These are phyloP conservation scores for Citrus reticulata DNA, from an alignment of 345 rosid species.

Conservation along the genomic window DNA sequence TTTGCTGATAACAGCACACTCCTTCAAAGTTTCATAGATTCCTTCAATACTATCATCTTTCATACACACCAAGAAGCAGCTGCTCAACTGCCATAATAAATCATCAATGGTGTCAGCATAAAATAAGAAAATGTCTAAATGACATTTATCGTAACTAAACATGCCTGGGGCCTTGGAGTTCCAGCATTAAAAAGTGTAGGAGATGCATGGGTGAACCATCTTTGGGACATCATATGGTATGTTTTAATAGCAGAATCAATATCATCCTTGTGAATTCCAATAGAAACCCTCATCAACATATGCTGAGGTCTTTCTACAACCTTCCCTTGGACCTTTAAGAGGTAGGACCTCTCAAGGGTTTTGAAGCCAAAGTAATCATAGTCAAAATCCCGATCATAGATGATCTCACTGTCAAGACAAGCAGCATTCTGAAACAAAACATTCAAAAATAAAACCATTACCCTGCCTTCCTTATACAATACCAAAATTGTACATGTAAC, in stretches of 20 bases:
- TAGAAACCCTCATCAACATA: slow-evolving; percentile 92
- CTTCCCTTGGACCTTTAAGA: slow-evolving; percentile 74
- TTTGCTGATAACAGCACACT: slow-evolving; percentile 92
- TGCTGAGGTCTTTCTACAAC: slow-evolving; percentile 92
- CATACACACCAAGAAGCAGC: slow-evolving; percentile 85
- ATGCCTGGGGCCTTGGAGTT: slow-evolving; percentile 80
- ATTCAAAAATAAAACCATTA: not conserved
- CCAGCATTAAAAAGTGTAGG: slow-evolving; percentile 94
- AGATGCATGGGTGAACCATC: slow-evolving; percentile 96
- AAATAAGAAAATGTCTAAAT: not conserved
- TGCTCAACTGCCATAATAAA: slow-evolving; percentile 60
- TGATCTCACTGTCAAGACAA: slow-evolving; percentile 72
- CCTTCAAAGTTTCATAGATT: slow-evolving; percentile 84
- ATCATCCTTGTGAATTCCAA: slow-evolving; percentile 79
- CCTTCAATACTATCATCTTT: slow-evolving; percentile 94
- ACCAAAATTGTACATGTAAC: not conserved
- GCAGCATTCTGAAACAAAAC: slow-evolving; percentile 55
- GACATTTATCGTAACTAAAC: not conserved
- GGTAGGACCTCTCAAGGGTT: slow-evolving; percentile 86
- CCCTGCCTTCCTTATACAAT: not conserved
- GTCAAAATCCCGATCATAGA: slow-evolving; percentile 85
- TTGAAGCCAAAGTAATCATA: slow-evolving; percentile 91
- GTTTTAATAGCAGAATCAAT: slow-evolving; percentile 66
- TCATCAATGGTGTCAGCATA: not conserved
- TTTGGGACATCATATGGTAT: slow-evolving; percentile 87